Conservation (phyloP, 2,329 filamentous ascomycete genomes). For the Colletotrichum navitas region DNA sequence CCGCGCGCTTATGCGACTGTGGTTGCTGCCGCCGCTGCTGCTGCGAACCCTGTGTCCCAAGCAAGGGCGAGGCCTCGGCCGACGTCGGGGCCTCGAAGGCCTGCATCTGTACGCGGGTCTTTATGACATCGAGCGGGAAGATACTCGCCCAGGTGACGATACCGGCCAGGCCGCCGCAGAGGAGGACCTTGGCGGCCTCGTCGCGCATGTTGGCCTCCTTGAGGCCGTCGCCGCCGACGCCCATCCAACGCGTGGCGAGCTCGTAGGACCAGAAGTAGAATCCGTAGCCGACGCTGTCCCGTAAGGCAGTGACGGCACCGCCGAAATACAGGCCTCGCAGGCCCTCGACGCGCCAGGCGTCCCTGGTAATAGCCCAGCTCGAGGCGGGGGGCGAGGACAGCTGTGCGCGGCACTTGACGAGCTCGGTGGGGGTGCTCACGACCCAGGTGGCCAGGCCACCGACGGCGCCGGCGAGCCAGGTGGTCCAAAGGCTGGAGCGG, state of each 20-base stretch:
- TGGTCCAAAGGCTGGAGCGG: slow-evolving; percentile 69
- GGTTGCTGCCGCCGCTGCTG: slow-evolving; percentile 45
- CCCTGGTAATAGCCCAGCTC: slow-evolving; percentile 73
- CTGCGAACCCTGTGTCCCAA: slow-evolving; percentile 46
- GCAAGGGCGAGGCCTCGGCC: slow-evolving; percentile 48
- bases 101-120: slow-evolving; percentile 91
- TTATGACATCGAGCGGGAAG: slow-evolving; percentile 92
- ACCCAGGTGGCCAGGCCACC: slow-evolving; percentile 89
- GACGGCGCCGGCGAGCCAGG: slow-evolving; percentile 83
- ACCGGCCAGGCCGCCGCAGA: slow-evolving; percentile 90
- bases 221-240: slow-evolving; percentile 46
- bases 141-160: slow-evolving; percentile 90
- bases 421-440: slow-evolving; percentile 88
- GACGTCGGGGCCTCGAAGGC: slow-evolving; percentile 46
- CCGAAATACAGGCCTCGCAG: slow-evolving; percentile 84
- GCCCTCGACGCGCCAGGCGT: slow-evolving; percentile 68
- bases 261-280: slow-evolving; percentile 98
- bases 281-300: slow-evolving; percentile 93
- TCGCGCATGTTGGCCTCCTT: slow-evolving; percentile 50
- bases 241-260: slow-evolving; percentile 73
- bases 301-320: slow-evolving; percentile 82
- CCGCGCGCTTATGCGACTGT: slow-evolving; percentile 50
- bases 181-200: slow-evolving; percentile 73
- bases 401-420: slow-evolving; percentile 91
- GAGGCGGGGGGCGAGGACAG: slow-evolving; percentile 64